Evolutionary conservation across 2,329 filamentous ascomycete species (phyloP).

Genomic region (Diaporthe sp.): DNA sequence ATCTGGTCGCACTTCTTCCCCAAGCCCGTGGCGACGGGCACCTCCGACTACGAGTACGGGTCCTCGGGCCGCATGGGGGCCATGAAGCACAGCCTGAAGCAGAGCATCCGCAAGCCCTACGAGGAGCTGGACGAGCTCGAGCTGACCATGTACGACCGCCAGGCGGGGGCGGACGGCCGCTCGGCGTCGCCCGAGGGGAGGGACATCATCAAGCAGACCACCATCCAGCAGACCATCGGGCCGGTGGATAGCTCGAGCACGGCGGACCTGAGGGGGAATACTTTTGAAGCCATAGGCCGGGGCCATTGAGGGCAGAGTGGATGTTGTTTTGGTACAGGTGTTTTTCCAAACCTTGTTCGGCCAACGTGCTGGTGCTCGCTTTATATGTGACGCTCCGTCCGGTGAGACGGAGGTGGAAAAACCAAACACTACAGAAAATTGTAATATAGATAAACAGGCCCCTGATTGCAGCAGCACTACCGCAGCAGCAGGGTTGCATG

Average conservation of each 20-base stretch:
- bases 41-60: constrained; percentile 7
- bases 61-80: constrained; percentile 17
- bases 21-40: constrained; percentile 24
- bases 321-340: neutral
- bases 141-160: constrained; percentile 11
- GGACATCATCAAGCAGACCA: constrained; percentile 18
- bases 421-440: neutral
- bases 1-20: constrained; percentile 34
- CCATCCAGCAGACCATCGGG: constrained; percentile 23
- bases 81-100: constrained; percentile 17
- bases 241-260: neutral
- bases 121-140: constrained; percentile 16
- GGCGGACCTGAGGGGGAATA: neutral
- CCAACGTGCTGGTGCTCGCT: neutral
- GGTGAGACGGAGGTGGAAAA: neutral
- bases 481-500: neutral
- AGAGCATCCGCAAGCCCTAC: constrained; percentile 20
- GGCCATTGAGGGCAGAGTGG: neutral
- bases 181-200: neutral
- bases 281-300: neutral
- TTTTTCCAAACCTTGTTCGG: neutral
- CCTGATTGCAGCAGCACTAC: neutral
- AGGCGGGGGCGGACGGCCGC: neutral
- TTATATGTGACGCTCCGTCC: neutral
- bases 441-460: neutral